Conservation (phyloP, 2,329 filamentous ascomycete genomes). For the Botryotinia narcissicola region DNA sequence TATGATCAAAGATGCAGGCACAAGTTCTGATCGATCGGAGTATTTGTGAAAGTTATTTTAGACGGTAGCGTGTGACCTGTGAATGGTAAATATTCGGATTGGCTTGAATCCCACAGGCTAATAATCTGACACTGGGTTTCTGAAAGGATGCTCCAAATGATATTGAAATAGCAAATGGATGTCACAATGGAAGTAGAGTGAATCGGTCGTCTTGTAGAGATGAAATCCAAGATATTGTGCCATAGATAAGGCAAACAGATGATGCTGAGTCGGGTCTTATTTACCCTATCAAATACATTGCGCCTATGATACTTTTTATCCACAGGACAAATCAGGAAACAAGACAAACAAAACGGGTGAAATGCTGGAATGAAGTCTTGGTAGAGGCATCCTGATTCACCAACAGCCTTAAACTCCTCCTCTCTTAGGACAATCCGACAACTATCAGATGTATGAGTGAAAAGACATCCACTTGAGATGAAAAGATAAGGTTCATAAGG, state of each 20-base stretch:
- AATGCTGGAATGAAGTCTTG: neutral
- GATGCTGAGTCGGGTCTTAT: neutral
- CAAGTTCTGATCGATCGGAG: neutral
- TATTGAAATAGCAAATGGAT: neutral
- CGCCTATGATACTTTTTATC: constrained; percentile 7
- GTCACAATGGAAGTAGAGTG: neutral
- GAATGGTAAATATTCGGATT: neutral
- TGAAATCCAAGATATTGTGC: neutral
- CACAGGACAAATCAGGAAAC: constrained; percentile 4
- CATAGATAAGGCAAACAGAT: constrained; percentile 17
- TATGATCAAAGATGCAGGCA: neutral
- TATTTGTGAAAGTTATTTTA: neutral
- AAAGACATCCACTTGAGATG: neutral
- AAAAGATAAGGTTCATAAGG: constrained; percentile 2
- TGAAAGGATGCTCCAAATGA: neutral
- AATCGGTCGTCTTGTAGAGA: neutral
- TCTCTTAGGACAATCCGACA: neutral
- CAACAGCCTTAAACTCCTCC: constrained; percentile 1
- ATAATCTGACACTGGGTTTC: neutral
- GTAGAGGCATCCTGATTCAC: neutral
- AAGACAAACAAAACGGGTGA: neutral
- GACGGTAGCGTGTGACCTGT: neutral
- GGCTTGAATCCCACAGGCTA: neutral
- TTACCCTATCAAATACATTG: constrained; percentile 10
- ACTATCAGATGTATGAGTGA: neutral